A percentile compares a stretch with the other conserved stretches of the same genome.
phyloP scores from a whole-genome alignment of 2,329 filamentous ascomycete species.

The Nigrospora oryzae region DNA sequence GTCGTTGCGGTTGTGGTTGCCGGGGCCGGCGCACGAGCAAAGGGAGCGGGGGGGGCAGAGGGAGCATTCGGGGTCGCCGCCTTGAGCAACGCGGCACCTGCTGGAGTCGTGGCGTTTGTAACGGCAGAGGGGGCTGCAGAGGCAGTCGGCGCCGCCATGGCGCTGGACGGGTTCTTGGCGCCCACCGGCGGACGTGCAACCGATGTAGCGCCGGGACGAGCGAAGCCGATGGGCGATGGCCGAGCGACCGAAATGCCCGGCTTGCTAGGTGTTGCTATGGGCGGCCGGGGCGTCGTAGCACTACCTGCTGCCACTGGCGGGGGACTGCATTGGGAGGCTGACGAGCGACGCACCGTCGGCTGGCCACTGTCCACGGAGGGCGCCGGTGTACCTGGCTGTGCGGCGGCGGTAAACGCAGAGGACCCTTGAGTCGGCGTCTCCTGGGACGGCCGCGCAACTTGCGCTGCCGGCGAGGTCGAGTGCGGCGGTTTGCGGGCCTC shows the following conservation, averaged over 20 bases:
- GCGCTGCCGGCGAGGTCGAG: conserved; percentile 5
- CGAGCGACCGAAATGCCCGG: conserved; percentile 4
- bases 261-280: background rate
- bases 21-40: background rate
- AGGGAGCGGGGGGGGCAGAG: background rate
- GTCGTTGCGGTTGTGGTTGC: background rate
- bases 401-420: conserved; percentile 12
- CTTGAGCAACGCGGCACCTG: too few relatives aligned
- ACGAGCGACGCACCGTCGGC: too few relatives aligned
- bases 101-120: background rate
- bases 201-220: conserved; percentile 4
- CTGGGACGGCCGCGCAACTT: conserved; percentile 7
- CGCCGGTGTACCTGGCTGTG: too few relatives aligned
- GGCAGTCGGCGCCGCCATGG: background rate
- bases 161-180: background rate
- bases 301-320: too few relatives aligned
- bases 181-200: conserved; percentile 4
- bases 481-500: conserved; percentile 16
- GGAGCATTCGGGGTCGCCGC: background rate
- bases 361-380: too few relatives aligned
- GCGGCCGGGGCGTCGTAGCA: too few relatives aligned
- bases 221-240: conserved; percentile 3
- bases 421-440: conserved; percentile 7
- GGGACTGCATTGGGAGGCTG: too few relatives aligned
- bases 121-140: background rate